Evolutionary conservation across 148 eudicot species (phyloP), one percentile per base, ranked within the genome.

Genomic region (Vaccinium macrocarpon): DNA sequence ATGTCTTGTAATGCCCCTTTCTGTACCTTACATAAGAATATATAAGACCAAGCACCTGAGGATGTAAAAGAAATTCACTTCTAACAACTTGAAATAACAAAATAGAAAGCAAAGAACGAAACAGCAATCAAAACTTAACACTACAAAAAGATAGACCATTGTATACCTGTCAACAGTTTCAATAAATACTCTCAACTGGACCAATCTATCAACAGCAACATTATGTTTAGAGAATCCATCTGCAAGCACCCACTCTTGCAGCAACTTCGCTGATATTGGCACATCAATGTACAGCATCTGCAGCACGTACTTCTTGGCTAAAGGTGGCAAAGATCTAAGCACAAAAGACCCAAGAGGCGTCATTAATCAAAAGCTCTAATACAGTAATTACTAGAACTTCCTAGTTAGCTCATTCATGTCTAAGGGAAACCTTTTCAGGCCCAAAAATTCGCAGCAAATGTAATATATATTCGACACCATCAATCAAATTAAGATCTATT

Each of bases 181-280:
- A 76, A 86, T 85, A 66, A 94, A 86, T 48, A 96, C 86, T 83
- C 98, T 92, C 82, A 96, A 84, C 86, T 96, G 99, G 88, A 94
- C 78, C 87, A 96, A 90, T 81, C 96, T 91, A 86, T 96, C 98
- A 84, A 96, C 85, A 49, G 99, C 94, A 49, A 92, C 97, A 86
- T 89, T 93, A 84, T 96, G 98, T 85, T 96, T 96, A 19, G 97
- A 91, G 12, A 85, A 72, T 38, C 98, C 99, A 88, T 94, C 99
- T 74, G 94, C 83, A 84, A 95, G 95, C 83, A 96, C 94, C 99
- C 99, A 96, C 83, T 91, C 99, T 85, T 93, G 92, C 93, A 96
- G 55, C 78, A 85, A 86, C 86, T 91, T 94, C 64, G 96, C 95
- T 66, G 93, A 72, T 76, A 95, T 82, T 1, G 98, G 93, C 14